Conservation (phyloP, 2,329 filamentous ascomycete genomes). For the Diaporthe citrichinensis region DNA sequence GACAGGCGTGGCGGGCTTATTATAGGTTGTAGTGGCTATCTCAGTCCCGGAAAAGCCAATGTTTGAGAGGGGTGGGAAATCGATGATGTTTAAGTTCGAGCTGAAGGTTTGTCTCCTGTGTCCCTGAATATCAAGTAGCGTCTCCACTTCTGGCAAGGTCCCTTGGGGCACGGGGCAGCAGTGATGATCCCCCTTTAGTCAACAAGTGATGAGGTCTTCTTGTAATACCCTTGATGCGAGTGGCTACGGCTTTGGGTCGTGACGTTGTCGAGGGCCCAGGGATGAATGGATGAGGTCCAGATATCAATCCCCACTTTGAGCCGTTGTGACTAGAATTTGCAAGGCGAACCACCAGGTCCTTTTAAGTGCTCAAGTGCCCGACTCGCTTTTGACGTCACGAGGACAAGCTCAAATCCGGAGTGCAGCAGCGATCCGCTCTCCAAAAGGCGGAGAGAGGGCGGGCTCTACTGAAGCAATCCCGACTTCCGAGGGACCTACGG, state of each 20-base stretch:
- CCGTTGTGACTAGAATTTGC: not conserved
- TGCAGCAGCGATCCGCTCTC: slow-evolving; percentile 17
- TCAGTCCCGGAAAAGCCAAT: not conserved
- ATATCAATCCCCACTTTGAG: slow-evolving; percentile 13
- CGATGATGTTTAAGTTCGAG: not conserved
- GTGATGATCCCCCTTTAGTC: slow-evolving; percentile 6
- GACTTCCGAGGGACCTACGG: slow-evolving; percentile 5
- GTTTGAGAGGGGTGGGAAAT: not conserved
- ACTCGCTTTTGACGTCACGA: slow-evolving; percentile 19
- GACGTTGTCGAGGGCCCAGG: not conserved
- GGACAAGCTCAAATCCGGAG: slow-evolving; percentile 13
- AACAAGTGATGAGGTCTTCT: slow-evolving; percentile 7
- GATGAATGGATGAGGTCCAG: not conserved
- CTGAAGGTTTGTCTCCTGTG: not conserved
- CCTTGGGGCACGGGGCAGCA: slow-evolving; percentile 9
- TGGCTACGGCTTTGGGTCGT: not conserved
- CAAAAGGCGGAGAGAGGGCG: not conserved
- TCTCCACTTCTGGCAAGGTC: slow-evolving; percentile 6
- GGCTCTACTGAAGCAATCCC: slow-evolving; percentile 4
- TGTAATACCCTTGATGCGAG: not conserved
- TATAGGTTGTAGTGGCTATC: not conserved
- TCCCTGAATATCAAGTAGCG: slow-evolving; percentile 9
- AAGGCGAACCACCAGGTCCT: not conserved
- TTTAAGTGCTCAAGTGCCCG: not conserved
- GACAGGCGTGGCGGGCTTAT: not conserved